These are phyloP conservation scores for Pythium dissotocum DNA, from an alignment of 352 stramenopile genomes.

Conservation along the genomic window DNA sequence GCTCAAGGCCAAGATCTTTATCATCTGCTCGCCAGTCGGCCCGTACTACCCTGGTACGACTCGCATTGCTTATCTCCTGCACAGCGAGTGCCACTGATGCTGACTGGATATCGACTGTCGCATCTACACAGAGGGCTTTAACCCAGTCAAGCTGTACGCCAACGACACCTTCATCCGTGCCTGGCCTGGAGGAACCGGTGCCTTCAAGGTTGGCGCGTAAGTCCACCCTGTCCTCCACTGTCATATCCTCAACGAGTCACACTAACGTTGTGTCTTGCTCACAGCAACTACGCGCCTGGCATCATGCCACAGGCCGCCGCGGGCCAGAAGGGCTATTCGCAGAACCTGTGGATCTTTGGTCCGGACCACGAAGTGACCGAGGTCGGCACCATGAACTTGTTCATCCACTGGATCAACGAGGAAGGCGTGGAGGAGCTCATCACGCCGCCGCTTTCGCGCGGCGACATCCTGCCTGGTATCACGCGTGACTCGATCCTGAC, in stretches of 20 bases:
- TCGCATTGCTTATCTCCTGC: background rate
- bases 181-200: conserved; percentile 95
- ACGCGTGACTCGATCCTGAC: conserved; percentile 95
- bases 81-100: background rate
- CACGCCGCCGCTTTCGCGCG: conserved; percentile 92
- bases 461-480: conserved; percentile 97
- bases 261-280: background rate
- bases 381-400: conserved; percentile 98
- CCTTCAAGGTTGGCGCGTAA: conserved; percentile 91
- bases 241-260: background rate
- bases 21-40: conserved; percentile 96
- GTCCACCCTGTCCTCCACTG: conserved; percentile 8
- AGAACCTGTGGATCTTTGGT: conserved; percentile 96
- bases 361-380: conserved; percentile 90
- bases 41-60: conserved; percentile 93
- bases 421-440: conserved; percentile 93
- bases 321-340: conserved; percentile 82
- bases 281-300: conserved; percentile 82
- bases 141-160: conserved; percentile 88
- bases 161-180: conserved; percentile 94
- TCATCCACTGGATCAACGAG: conserved; percentile 95
- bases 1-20: conserved; percentile 91
- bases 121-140: conserved; percentile 72
- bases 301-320: conserved; percentile 94
- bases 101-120: background rate